Evolutionary conservation across 2,329 filamentous ascomycete species (phyloP).

Genomic region (Exophiala spinifera): DNA sequence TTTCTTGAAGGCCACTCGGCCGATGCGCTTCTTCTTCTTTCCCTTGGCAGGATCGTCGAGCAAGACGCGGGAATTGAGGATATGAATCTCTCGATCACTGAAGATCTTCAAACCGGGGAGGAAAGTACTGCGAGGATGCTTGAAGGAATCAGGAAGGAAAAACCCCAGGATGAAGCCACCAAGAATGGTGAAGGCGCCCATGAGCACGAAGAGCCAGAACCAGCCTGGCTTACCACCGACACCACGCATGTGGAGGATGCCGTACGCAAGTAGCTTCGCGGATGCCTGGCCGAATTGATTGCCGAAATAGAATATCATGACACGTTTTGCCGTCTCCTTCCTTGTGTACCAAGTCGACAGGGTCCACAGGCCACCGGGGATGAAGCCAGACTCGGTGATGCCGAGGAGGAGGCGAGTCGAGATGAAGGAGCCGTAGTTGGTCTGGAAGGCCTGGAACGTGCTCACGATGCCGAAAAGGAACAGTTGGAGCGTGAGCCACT

Average conservation of each 20-base stretch:
- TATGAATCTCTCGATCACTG: constrained; percentile 42
- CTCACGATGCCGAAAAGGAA: constrained; percentile 53
- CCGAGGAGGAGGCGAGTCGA: constrained; percentile 53
- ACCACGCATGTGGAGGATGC: constrained; percentile 49
- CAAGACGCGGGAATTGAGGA: constrained; percentile 42
- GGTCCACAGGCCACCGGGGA: constrained; percentile 52
- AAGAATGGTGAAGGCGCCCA: constrained; percentile 53
- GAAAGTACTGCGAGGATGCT: constrained; percentile 44
- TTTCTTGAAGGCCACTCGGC: constrained; percentile 42
- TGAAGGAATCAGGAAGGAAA: constrained; percentile 47
- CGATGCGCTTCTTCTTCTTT: constrained; percentile 49
- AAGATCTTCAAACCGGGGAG: constrained; percentile 38
- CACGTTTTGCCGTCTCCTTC: constrained; percentile 51
- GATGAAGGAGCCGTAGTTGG: constrained; percentile 48
- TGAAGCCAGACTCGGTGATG: constrained; percentile 55
- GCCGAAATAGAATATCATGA: constrained; percentile 57
- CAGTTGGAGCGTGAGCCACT: constrained; percentile 54
- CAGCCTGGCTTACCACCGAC: constrained; percentile 51
- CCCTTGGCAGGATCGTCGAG: constrained; percentile 42
- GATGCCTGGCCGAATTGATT: constrained; percentile 52
- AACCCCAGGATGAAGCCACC: constrained; percentile 41
- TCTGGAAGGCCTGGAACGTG: constrained; percentile 55
- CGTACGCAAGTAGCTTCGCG: constrained; percentile 38
- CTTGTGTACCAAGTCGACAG: constrained; percentile 57
- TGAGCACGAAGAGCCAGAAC: constrained; percentile 56